Evolutionary conservation across 2,329 filamentous ascomycete genomes (phyloP), one percentile per base, ranked within the genome.

Genomic region (Mycosphaerella sp.): DNA sequence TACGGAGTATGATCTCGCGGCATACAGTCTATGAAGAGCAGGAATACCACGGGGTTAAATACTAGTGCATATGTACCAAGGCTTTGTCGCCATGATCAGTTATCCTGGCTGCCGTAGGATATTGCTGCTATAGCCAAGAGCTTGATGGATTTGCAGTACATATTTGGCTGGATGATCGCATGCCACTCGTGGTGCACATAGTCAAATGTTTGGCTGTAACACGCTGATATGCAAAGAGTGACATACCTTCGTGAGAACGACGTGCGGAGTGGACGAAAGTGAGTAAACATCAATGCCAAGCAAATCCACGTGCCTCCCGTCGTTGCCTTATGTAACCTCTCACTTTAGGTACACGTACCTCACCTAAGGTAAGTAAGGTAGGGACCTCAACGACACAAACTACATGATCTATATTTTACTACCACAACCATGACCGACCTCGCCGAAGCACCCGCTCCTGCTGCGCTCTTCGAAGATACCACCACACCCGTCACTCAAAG

Each of bases 391-490:
- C 28, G 2, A 12, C 30, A 34, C 13, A 34, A 34, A 34, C 30
- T 12, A 12, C 30, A 6, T 25, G 21, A 30, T 10, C 28, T n/a
- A 12, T 8, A 5, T 34, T n/a, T 8, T 4, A n/a, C 30, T 8
- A 34, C 34, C 6, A 32, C 30, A 27, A 49, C 27, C 17, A 49
- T 49, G 45, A 49, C 45, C n/a, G 45, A 49, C 30, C 12, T 49
- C 45, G 45, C 45, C 37, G 30, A 41, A 25, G 10, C 12, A 18
- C 17, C 45, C 17, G 18, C 45, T 30, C 37, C 40, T 21, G 45
- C 40, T 21, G 18, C 48, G 7, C 32, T 49, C 12, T 61, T 53
- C 51, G 61, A 63, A 46, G 62, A 62, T 37, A 55, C 62, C 2
- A 54, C 52, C n/a, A 54, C 56, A 8, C 57, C 61, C 8, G 45